These are phyloP conservation scores for Mycena galopus DNA, from an alignment of 768 basidiomycete species.

Conservation along the genomic window DNA sequence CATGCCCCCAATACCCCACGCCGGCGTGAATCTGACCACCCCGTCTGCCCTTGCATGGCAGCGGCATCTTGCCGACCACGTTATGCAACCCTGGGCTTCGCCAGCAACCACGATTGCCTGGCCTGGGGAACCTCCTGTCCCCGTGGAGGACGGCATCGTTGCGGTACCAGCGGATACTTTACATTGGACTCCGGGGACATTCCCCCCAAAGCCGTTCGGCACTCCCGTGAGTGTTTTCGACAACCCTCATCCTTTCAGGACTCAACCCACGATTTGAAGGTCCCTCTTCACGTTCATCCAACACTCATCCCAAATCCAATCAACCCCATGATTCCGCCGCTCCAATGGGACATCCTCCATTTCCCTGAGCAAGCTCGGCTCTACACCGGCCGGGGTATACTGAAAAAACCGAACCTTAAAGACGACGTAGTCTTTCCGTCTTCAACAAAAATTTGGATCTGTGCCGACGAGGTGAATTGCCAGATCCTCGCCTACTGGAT, in stretches of 20 bases:
- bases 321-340: slow-evolving; percentile 49
- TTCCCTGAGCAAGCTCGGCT: slow-evolving; percentile 52
- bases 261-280: too few relatives aligned
- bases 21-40: slow-evolving; percentile 16
- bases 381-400: slow-evolving; percentile 44
- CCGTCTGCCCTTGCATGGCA: slow-evolving; percentile 32
- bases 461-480: slow-evolving; percentile 48
- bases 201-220: slow-evolving; percentile 34
- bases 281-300: slow-evolving; percentile 35
- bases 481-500: slow-evolving; percentile 56
- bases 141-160: slow-evolving; percentile 21
- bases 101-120: slow-evolving; percentile 28
- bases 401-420: slow-evolving; percentile 47
- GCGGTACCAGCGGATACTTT: slow-evolving; percentile 21
- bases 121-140: slow-evolving; percentile 5
- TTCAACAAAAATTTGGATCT: slow-evolving; percentile 51
- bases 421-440: slow-evolving; percentile 49
- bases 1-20: slow-evolving; percentile 5
- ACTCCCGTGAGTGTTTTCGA: slow-evolving; percentile 18
- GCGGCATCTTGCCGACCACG: slow-evolving; percentile 12
- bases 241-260: too few relatives aligned
- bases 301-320: slow-evolving; percentile 51
- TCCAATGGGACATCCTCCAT: slow-evolving; percentile 60
- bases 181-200: slow-evolving; percentile 30
- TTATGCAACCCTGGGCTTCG: slow-evolving; percentile 3